Evolutionary conservation across 2,329 filamentous ascomycete species (phyloP).

Genomic region (Aspergillus ustus): DNA sequence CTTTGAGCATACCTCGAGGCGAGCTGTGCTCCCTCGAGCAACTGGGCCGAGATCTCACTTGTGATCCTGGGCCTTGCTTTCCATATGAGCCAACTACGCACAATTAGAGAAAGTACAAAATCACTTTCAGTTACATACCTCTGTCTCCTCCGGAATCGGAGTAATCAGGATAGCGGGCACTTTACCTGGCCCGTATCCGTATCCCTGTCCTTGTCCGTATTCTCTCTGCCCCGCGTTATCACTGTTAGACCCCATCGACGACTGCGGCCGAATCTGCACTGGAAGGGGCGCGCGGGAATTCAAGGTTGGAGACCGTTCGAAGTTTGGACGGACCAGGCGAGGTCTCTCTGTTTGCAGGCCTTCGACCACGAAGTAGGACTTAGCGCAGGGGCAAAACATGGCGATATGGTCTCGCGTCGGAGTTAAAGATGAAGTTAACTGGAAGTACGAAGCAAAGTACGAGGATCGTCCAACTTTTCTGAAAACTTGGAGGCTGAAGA

Average conservation of each 20-base stretch:
- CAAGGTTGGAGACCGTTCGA: not conserved
- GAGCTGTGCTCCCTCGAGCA: not conserved
- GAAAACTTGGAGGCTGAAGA: not conserved
- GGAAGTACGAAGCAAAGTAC: not conserved
- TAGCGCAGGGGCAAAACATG: conserved; percentile 19
- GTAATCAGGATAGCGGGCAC: conserved; percentile 18
- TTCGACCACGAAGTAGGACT: conserved; percentile 16
- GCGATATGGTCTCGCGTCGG: not conserved
- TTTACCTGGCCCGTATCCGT: conserved; percentile 12
- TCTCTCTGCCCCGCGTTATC: conserved; percentile 1
- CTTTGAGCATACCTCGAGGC: conserved; percentile 19
- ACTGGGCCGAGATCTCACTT: conserved; percentile 1
- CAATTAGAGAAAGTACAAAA: not conserved
- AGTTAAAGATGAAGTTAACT: not conserved
- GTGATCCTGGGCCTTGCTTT: conserved; percentile 6
- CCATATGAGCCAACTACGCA: conserved; percentile 9
- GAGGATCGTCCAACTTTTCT: not conserved
- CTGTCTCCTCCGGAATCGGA: conserved; percentile 15
- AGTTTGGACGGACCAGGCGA: conserved; percentile 16
- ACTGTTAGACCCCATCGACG: not conserved
- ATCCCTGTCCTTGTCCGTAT: not conserved
- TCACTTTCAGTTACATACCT: conserved; percentile 5
- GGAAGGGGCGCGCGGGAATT: conserved; percentile 14
- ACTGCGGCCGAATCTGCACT: conserved; percentile 11
- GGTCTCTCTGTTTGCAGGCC: conserved; percentile 16